A percentile compares a stretch with the other conserved stretches of the same genome.
Evolutionary conservation across 2,329 filamentous ascomycete genomes (phyloP).

Genomic region (Akanthomyces muscarius): DNA sequence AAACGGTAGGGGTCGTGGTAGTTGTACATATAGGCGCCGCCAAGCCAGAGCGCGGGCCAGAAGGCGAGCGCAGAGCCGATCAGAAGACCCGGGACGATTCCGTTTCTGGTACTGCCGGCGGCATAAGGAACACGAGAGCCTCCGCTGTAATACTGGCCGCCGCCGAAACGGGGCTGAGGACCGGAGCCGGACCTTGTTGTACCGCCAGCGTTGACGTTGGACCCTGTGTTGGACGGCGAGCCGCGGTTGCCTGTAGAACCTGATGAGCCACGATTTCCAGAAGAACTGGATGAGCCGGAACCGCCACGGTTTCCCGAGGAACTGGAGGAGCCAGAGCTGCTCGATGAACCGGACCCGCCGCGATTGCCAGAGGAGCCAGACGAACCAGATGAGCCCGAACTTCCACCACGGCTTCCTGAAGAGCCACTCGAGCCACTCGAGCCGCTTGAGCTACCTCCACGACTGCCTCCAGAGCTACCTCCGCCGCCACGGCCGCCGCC

Average conservation of each 20-base stretch:
- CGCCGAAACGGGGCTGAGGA: constrained; percentile 53
- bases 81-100: constrained; percentile 49
- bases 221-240: constrained; percentile 21
- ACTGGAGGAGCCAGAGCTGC: neutral
- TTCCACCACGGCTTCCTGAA: neutral
- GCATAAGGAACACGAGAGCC: constrained; percentile 59
- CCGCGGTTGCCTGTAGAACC: constrained; percentile 19
- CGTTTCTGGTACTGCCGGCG: constrained; percentile 46
- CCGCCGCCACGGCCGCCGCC: constrained; percentile 36
- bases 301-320: constrained; percentile 20
- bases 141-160: constrained; percentile 63
- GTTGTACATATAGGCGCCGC: constrained; percentile 57
- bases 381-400: too few species aligned
- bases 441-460: too few species aligned
- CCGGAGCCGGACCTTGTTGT: constrained; percentile 56
- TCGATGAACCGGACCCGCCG: neutral
- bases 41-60: constrained; percentile 63
- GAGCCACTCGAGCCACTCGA: neutral
- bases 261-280: constrained; percentile 19
- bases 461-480: neutral
- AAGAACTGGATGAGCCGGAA: constrained; percentile 15
- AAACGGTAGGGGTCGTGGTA: constrained; percentile 43
- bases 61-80: constrained; percentile 47
- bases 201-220: constrained; percentile 44
- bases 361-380: neutral